Percentiles rank a stretch among this genome's conserved stretches.
These are phyloP conservation scores for Plasmodium inui DNA, from an alignment of 169 alveolate species.

Conservation along the genomic window DNA sequence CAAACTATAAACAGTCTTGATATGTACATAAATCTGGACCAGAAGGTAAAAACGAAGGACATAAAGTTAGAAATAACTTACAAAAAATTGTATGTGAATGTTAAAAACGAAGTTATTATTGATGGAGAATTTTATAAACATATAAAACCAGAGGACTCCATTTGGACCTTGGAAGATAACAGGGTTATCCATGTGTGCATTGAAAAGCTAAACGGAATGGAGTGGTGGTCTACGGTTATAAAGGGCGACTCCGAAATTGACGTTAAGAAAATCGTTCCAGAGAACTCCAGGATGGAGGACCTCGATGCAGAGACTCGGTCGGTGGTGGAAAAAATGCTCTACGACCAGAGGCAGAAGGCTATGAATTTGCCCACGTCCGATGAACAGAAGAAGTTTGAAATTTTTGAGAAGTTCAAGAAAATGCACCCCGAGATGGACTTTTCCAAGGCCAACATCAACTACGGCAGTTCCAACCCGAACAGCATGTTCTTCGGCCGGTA, in stretches of 20 bases:
- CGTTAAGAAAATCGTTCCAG: slow-evolving; percentile 97
- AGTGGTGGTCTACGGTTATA: slow-evolving; percentile 97
- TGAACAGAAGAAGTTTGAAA: slow-evolving; percentile 93
- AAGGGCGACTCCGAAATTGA: slow-evolving; percentile 96
- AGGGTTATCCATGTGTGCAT: slow-evolving; percentile 89
- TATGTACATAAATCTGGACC: slow-evolving; percentile 76
- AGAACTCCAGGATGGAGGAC: slow-evolving; percentile 95
- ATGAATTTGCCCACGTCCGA: slow-evolving; percentile 96
- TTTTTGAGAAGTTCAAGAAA: slow-evolving; percentile 94
- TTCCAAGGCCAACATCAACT: slow-evolving; percentile 94
- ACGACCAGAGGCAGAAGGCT: slow-evolving; percentile 94
- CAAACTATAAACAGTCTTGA: slow-evolving; percentile 90
- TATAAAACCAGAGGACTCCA: slow-evolving; percentile 94
- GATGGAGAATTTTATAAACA: slow-evolving; percentile 92
- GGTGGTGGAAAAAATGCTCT: slow-evolving; percentile 98
- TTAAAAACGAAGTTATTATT: slow-evolving; percentile 82
- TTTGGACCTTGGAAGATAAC: slow-evolving; percentile 96
- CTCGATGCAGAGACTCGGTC: slow-evolving; percentile 97
- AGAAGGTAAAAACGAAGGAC: slow-evolving; percentile 76
- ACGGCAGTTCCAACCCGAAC: slow-evolving; percentile 75
- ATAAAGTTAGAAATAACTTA: slow-evolving; percentile 80
- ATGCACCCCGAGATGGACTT: slow-evolving; percentile 99
- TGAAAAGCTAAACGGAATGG: slow-evolving; percentile 93
- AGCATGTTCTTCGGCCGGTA: slow-evolving; percentile 37
- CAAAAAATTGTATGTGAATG: slow-evolving; percentile 81